Evolutionary conservation across 139 green algal species (phyloP), one percentile per base, ranked within the genome.

Genomic region (Coccomyxa sp.): DNA sequence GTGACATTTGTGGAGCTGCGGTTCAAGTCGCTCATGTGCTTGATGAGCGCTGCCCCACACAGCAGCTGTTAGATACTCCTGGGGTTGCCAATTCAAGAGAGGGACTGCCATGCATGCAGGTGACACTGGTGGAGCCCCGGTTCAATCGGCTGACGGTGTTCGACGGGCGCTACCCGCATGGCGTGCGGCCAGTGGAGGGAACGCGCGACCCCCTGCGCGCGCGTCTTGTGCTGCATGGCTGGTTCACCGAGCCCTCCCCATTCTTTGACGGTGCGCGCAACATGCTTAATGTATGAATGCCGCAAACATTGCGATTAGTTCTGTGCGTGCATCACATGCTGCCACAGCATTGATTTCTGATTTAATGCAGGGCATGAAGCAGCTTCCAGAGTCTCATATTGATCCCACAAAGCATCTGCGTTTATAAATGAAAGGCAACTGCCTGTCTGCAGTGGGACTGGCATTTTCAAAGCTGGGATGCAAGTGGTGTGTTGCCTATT

Each of bases 221-320:
- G 0, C 86, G 94, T 18, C 84, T 97, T 18, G 94, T 96, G 78
- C 86, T 97, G 82, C 92, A 96, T 76, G 94, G 94, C 63, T 97
- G 94, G 94, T 97, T 95, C 83, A 94, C 91, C 27, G 88, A 92
- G 63, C 94, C 93, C 9, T 80, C 85, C 25, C 92, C 92, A 12
- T 96, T 94, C 68, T 95, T 93, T 81, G 76, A 82, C 23, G 82
- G 82, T 85, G 80, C 27, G 77, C 28, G 31, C 63, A 23, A 27
- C 28, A 68, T 31, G 68, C 74, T 81, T 79, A 92, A 92, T 13
- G 81, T 82, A 0, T 79, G 95, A 79, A 75, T 51, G 7, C 82
- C 4, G 79, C 27, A n/a, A 77, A 32, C 71, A 77, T 71, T 17
- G 63, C 17, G 63, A 51, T 15, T n/a, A 0, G 31, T 77, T 51